These are phyloP conservation scores for Balansia obtecta DNA, from an alignment of 2,329 filamentous ascomycete species.

Conservation along the genomic window DNA sequence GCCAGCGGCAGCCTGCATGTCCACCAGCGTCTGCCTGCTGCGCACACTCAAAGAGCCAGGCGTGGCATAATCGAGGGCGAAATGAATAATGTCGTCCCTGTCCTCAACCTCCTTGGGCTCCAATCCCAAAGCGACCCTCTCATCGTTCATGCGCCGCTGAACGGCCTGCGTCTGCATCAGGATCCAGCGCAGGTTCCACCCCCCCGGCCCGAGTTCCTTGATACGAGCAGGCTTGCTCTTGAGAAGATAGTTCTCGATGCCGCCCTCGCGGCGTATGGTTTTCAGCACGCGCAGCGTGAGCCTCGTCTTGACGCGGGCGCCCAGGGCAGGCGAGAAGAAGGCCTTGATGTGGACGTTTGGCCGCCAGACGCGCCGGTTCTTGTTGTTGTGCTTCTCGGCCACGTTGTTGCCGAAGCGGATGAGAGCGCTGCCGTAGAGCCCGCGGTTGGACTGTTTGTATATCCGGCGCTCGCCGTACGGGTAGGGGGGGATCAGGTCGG, in stretches of 20 bases:
- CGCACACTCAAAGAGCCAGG: conserved; percentile 24
- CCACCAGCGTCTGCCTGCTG: conserved; percentile 24
- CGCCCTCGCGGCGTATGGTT: conserved; percentile 73
- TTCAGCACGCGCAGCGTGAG: conserved; percentile 58
- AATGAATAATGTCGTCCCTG: conserved; percentile 25
- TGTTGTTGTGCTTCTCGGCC: conserved; percentile 54
- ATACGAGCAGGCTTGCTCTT: conserved; percentile 67
- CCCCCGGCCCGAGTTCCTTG: conserved; percentile 76
- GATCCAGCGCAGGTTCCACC: conserved; percentile 83
- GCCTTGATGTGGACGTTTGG: conserved; percentile 61
- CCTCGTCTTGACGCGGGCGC: conserved; percentile 51
- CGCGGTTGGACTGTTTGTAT: conserved; percentile 72
- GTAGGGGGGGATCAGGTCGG: conserved; percentile 48
- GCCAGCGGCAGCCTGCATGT: conserved; percentile 26
- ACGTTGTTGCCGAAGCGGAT: conserved; percentile 75
- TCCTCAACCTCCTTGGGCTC: conserved; percentile 23
- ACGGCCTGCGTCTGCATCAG: conserved; percentile 67
- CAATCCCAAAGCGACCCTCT: conserved; percentile 56
- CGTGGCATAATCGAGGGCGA: conserved; percentile 29
- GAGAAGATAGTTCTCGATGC: conserved; percentile 83
- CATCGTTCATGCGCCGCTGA: conserved; percentile 49
- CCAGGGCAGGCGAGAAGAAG: conserved; percentile 52
- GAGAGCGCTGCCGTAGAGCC: conserved; percentile 56
- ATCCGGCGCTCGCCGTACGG: conserved; percentile 57
- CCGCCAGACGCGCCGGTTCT: conserved; percentile 60